Evolutionary conservation across 305 asterid genomes (phyloP), one percentile per base, ranked within the genome.

Genomic region (Ruellia speciosa): DNA sequence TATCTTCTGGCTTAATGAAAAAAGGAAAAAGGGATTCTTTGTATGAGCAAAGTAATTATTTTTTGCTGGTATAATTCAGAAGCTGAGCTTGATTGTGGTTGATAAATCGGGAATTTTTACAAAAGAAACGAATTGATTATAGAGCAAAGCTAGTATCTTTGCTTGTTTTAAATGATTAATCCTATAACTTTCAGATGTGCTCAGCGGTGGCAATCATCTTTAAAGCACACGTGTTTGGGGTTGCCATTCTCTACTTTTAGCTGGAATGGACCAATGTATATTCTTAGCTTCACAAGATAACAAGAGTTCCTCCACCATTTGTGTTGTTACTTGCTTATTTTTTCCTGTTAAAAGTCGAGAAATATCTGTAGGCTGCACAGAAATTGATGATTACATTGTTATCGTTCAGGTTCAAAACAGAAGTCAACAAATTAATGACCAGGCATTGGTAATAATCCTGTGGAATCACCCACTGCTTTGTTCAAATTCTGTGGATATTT

Each of bases 341-440:
- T 24, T 24, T 24, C 31, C 31, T 24, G 31, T 24, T 24, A 1
- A 2, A 24, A 24, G 31, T 24, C 31, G 31, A 24, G 4, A 24
- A 1, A 24, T 24, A 24, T 24, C 31, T 24, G 2, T 24, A 24
- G 31, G 31, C 4, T 24, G 31, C 31, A 24, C 31, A 24, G 31
- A 24, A 24, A 24, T 24, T 4, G 31, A 24, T 24, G 31, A 1
- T 24, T 24, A 24, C 4, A 24, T 24, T 24, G 35, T 64, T 57
- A 56, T 14, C 37, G 74, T 83, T 68, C 79, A 87, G 97, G 94
- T 88, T 58, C 90, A 88, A 75, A 79, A 79, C 62, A 84, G 72
- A 82, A 86, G 99, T 68, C 94, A 88, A 63, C 95, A 84, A 68
- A 59, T 75, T 52, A 81, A 80, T 66, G 95, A 86, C 60, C 75